These are phyloP conservation scores for Paraleonurus japonicus DNA, from an alignment of 257 asterid genomes.

Conservation along the genomic window DNA sequence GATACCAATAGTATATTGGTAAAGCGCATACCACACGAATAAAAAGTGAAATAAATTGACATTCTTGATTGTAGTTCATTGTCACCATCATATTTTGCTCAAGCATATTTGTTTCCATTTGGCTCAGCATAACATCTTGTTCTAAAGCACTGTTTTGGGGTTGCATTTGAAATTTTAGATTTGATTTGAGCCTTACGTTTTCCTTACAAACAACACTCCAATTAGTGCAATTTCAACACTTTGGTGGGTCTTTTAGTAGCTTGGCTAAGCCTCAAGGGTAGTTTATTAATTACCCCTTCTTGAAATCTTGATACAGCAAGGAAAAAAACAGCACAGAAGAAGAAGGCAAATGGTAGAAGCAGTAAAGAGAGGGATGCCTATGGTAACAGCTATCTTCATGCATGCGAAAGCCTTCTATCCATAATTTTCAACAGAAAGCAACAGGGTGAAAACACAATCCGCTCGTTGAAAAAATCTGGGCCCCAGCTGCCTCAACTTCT, in stretches of 20 bases:
- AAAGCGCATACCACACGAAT: neutral
- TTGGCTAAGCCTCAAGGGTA: neutral
- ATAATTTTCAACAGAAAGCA: conserved; percentile 57
- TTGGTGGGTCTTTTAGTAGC: neutral
- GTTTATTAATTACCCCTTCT: neutral
- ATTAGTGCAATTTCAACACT: neutral
- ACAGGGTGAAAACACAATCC: conserved; percentile 45
- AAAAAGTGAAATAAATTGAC: neutral
- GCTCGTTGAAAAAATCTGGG: conserved; percentile 71
- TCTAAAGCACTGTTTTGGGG: neutral
- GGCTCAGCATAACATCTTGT: neutral
- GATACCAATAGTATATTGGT: neutral
- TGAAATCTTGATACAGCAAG: conserved; percentile 45
- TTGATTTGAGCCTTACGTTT: neutral
- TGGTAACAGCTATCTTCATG: conserved; percentile 57
- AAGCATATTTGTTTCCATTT: neutral
- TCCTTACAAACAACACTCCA: neutral
- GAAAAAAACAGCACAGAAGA: conserved; percentile 46
- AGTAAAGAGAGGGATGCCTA: conserved; percentile 46
- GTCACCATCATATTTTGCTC: neutral
- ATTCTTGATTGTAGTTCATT: neutral
- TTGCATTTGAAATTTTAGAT: neutral
- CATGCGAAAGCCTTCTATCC: conserved; percentile 89
- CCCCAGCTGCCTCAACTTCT: conserved; percentile 69
- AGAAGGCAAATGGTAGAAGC: conserved; percentile 41